Conservation (phyloP, 495 filamentous ascomycete genomes). For the Hypoxylon fuscum region DNA sequence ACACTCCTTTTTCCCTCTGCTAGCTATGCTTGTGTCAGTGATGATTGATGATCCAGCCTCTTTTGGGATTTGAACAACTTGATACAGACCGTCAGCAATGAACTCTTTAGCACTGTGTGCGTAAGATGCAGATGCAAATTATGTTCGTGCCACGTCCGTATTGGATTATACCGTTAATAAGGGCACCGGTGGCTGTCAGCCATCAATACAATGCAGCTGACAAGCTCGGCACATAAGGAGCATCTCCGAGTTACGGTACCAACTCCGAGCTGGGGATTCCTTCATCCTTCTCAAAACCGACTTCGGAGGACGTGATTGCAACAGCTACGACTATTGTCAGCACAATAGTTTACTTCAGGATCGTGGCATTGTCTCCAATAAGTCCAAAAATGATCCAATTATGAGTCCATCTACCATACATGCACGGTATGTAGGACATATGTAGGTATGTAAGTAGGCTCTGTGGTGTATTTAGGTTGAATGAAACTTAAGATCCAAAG, state of each 20-base stretch:
- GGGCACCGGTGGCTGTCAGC: conserved; percentile 13
- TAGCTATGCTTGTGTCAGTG: conserved; percentile 21
- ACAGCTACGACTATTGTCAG: not conserved
- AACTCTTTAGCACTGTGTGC: conserved; percentile 21
- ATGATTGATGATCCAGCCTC: conserved; percentile 31
- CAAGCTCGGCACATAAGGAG: conserved; percentile 30
- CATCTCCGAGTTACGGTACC: conserved; percentile 26
- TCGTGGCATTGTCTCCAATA: no score
- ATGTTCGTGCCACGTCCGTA: conserved; percentile 17
- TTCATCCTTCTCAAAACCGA: conserved; percentile 16
- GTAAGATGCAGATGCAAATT: conserved; percentile 16
- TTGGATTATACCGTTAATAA: conserved; percentile 17
- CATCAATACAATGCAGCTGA: conserved; percentile 25
- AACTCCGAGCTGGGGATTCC: conserved; percentile 21
- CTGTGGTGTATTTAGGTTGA: no score
- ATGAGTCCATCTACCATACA: no score
- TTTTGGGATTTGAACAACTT: conserved; percentile 25
- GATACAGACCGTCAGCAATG: conserved; percentile 8
- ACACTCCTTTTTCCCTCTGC: conserved; percentile 17
- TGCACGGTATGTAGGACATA: no score
- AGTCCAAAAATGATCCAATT: no score
- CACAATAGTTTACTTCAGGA: not conserved
- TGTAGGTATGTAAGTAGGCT: no score
- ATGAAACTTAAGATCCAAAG: conserved; percentile 30
- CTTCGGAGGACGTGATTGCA: conserved; percentile 20